phyloP scores from a whole-genome alignment of 2,329 filamentous ascomycete species.

The Endocalyx cinctus region DNA sequence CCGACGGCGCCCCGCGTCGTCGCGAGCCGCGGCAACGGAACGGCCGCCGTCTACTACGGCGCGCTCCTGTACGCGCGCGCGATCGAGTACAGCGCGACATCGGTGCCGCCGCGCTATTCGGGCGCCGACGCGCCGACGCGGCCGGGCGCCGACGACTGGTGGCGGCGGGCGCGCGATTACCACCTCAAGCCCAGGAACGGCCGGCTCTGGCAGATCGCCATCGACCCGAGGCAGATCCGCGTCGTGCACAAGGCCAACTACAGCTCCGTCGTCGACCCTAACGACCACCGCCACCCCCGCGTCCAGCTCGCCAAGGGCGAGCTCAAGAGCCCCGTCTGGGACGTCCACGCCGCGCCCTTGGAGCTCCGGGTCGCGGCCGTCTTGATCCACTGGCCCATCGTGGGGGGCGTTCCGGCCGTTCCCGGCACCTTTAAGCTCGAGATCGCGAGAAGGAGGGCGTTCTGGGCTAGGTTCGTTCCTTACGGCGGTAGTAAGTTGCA shows the following conservation, averaged over 20 bases:
- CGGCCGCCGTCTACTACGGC: conserved; percentile 19
- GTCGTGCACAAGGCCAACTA: conserved; percentile 11
- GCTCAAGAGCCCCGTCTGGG: conserved; percentile 19
- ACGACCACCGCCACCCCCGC: conserved; percentile 1
- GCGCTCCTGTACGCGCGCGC: conserved; percentile 21
- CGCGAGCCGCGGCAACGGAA: conserved; percentile 15
- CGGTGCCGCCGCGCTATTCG: conserved; percentile 11
- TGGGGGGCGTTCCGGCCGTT: conserved; percentile 14
- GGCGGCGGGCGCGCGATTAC: conserved; percentile 15
- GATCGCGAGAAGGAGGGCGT: no score
- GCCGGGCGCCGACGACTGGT: conserved; percentile 11
- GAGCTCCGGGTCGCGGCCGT: conserved; percentile 20
- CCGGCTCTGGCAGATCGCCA: conserved; percentile 18
- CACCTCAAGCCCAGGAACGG: conserved; percentile 12
- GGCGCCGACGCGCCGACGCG: conserved; percentile 8
- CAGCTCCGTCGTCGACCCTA: background rate
- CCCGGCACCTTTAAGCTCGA: conserved; percentile 13
- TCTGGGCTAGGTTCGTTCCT: conserved; percentile 19
- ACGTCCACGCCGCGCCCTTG: conserved; percentile 17
- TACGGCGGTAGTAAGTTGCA: conserved; percentile 23
- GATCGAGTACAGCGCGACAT: conserved; percentile 13
- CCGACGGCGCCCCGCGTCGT: conserved; percentile 13
- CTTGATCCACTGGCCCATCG: conserved; percentile 20
- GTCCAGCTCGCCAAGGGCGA: background rate
- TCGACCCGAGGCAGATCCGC: conserved; percentile 18